These are phyloP conservation scores for Phalaenopsis aphrodite DNA, from an alignment of 106 monocot genomes.

Conservation along the genomic window DNA sequence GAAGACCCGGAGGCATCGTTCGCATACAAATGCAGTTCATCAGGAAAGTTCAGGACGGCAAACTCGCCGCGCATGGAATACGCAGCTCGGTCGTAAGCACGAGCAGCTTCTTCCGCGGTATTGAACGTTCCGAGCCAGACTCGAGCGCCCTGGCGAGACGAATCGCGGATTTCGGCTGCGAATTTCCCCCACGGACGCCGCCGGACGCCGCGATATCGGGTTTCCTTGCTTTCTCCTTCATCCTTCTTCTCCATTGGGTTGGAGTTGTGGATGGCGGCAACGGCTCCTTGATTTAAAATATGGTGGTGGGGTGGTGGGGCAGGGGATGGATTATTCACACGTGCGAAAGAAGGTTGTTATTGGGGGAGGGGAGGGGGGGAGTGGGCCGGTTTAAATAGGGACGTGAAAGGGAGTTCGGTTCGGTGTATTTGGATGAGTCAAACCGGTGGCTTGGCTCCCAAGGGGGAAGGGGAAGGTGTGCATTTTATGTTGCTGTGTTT, in stretches of 20 bases:
- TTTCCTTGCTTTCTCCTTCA: not conserved
- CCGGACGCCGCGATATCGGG: slow-evolving; percentile 9
- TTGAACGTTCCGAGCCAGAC: slow-evolving; percentile 42
- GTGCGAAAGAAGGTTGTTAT: too few relatives aligned
- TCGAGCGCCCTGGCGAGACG: slow-evolving; percentile 18
- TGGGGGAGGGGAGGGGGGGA: too few relatives aligned
- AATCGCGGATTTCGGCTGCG: slow-evolving; percentile 59
- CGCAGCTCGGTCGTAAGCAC: slow-evolving; percentile 31
- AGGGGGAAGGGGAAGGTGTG: too few relatives aligned
- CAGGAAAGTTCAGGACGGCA: slow-evolving; percentile 34
- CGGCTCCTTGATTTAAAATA: not conserved
- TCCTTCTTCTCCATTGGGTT: not conserved
- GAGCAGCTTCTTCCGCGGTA: slow-evolving; percentile 37
- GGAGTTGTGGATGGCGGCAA: not conserved
- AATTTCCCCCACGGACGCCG: slow-evolving; percentile 54
- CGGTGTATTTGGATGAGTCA: slow-evolving; percentile 4
- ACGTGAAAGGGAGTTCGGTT: not conserved
- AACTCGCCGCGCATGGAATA: slow-evolving; percentile 23
- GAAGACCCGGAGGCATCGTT: too few relatives aligned
- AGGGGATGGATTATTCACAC: too few relatives aligned
- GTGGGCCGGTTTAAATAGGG: too few relatives aligned
- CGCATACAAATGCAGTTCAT: slow-evolving; percentile 1
- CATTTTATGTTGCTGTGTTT: too few relatives aligned
- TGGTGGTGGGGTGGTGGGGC: too few relatives aligned
- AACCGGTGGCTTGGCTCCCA: not conserved